phyloP scores from a whole-genome alignment of 1,139 yeast genomes.

The Taphrina confusa region DNA sequence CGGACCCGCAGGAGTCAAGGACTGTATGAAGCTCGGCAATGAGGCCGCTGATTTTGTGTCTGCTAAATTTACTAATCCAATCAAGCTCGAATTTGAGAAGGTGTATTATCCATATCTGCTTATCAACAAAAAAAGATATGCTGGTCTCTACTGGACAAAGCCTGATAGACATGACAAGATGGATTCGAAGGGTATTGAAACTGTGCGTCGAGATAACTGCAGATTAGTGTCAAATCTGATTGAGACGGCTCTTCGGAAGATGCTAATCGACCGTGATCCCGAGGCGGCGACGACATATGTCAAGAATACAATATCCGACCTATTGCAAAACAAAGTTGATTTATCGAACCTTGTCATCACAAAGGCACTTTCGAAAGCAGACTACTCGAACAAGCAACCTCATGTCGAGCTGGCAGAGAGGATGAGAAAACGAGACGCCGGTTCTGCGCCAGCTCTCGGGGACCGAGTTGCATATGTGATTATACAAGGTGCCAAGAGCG shows the following conservation, averaged over 20 bases:
- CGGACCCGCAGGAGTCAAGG: constrained; percentile 77
- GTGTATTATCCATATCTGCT: constrained; percentile 92
- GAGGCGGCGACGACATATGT: constrained; percentile 66
- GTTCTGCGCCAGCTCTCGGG: constrained; percentile 94
- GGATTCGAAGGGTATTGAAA: constrained; percentile 98
- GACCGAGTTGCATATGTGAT: constrained; percentile 98
- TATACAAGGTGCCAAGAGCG: constrained; percentile 74
- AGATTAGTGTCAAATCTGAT: constrained; percentile 90
- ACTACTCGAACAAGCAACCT: constrained; percentile 94
- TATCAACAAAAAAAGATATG: constrained; percentile 94
- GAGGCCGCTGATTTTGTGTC: constrained; percentile 93
- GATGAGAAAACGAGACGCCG: constrained; percentile 95
- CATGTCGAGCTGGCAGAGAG: constrained; percentile 95
- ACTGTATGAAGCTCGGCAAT: constrained; percentile 87
- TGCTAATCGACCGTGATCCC: constrained; percentile 88
- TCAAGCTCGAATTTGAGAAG: constrained; percentile 93
- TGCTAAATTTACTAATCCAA: constrained; percentile 73
- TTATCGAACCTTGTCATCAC: constrained; percentile 91
- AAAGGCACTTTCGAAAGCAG: constrained; percentile 84
- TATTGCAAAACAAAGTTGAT: constrained; percentile 87
- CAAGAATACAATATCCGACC: constrained; percentile 82
- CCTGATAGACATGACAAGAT: constrained; percentile 88
- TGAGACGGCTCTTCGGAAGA: constrained; percentile 82
- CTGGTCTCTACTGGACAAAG: constrained; percentile 94
- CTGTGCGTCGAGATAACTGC: constrained; percentile 97